Conservation (phyloP, 2,329 filamentous ascomycete genomes). For the Cercospora canescens region DNA sequence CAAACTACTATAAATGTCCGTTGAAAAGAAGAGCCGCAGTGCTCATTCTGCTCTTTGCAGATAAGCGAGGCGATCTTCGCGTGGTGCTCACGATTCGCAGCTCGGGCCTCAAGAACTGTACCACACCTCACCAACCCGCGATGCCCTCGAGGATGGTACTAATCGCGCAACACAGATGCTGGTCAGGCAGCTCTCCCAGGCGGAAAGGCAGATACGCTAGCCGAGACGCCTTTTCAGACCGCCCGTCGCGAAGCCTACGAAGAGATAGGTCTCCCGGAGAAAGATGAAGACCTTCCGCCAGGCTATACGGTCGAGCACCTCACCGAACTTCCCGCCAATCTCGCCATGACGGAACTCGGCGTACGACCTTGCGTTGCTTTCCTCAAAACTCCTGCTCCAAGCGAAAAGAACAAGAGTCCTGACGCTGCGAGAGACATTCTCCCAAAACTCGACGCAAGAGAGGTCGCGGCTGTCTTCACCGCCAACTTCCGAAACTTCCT, state of each 20-base stretch:
- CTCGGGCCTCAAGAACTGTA: conserved; percentile 58
- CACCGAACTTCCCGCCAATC: conserved; percentile 69
- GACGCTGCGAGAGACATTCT: conserved; percentile 43
- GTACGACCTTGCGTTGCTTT: conserved; percentile 59
- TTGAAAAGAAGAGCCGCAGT: conserved; percentile 76
- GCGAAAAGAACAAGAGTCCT: conserved; percentile 63
- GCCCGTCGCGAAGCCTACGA: conserved; percentile 88
- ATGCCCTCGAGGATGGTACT: neutral
- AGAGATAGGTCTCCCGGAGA: conserved; percentile 83
- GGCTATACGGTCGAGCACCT: conserved; percentile 87
- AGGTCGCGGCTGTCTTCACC: conserved; percentile 92
- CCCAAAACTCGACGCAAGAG: conserved; percentile 79
- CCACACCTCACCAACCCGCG: conserved; percentile 20
- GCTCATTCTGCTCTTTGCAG: conserved; percentile 83
- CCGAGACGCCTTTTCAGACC: conserved; percentile 69
- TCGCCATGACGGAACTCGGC: conserved; percentile 52
- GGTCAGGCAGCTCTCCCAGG: conserved; percentile 49
- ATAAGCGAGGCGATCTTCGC: conserved; percentile 73
- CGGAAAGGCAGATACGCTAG: conserved; percentile 57
- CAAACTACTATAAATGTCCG: conserved; percentile 58
- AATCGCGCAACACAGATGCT: conserved; percentile 47
- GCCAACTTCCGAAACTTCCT: conserved; percentile 86
- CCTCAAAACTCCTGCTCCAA: conserved; percentile 49
- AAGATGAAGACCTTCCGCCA: conserved; percentile 66
- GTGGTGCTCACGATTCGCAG: conserved; percentile 65